These are phyloP conservation scores for Didymella exigua DNA, from an alignment of 2,329 filamentous ascomycete genomes.

Conservation along the genomic window DNA sequence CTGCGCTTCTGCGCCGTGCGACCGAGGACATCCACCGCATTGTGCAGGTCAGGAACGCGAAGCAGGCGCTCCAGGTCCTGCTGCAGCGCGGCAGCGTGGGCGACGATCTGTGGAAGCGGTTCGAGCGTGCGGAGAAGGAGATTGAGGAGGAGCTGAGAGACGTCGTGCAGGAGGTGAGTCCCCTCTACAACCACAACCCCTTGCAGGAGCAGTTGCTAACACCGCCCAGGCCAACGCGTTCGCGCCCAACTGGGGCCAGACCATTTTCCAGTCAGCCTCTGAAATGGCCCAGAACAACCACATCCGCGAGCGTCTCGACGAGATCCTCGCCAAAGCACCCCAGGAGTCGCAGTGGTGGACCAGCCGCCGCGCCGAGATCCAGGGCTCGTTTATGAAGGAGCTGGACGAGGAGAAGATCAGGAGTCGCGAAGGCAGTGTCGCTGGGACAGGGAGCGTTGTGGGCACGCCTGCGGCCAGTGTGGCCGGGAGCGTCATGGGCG, in stretches of 20 bases:
- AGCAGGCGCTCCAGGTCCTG: constrained; percentile 82
- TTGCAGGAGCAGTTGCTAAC: constrained; percentile 14
- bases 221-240: constrained; percentile 81
- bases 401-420: constrained; percentile 64
- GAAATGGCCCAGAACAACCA: constrained; percentile 88
- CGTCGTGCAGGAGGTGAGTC: constrained; percentile 83
- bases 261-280: constrained; percentile 96
- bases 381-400: constrained; percentile 82
- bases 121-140: constrained; percentile 91
- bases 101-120: constrained; percentile 94
- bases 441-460: constrained; percentile 14
- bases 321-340: constrained; percentile 72
- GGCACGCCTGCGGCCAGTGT: constrained; percentile 19
- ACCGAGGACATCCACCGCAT: constrained; percentile 93
- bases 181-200: not conserved
- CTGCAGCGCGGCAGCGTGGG: constrained; percentile 91
- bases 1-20: constrained; percentile 85
- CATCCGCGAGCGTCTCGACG: constrained; percentile 74
- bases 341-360: constrained; percentile 93
- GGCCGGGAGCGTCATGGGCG: constrained; percentile 50
- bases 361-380: constrained; percentile 74
- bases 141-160: constrained; percentile 96
- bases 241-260: constrained; percentile 84
- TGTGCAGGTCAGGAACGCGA: constrained; percentile 84
- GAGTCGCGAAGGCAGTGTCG: constrained; percentile 21